Conservation (phyloP, 768 basidiomycete species). For the Serendipita sp. region DNA sequence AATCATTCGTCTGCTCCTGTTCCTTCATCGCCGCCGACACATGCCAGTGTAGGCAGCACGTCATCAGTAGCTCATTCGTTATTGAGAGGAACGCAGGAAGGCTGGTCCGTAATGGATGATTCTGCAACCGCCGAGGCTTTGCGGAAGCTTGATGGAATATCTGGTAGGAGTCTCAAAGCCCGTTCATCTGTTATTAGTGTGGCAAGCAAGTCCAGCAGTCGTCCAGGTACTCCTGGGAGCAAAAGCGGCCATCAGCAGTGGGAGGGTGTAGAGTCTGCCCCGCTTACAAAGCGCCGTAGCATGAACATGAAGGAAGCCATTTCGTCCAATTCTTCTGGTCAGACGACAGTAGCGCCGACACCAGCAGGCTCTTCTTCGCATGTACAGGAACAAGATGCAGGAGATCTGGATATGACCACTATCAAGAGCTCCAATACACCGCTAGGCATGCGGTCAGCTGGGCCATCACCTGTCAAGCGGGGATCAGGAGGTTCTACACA, state of each 20-base stretch:
- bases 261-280: slow-evolving; percentile 44
- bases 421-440: slow-evolving; percentile 1
- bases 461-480: slow-evolving; percentile 39
- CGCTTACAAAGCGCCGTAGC: slow-evolving; percentile 13
- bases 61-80: slow-evolving; percentile 59
- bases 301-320: slow-evolving; percentile 11
- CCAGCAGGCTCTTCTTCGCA: background rate
- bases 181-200: slow-evolving; percentile 60
- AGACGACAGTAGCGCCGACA: slow-evolving; percentile 5
- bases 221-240: slow-evolving; percentile 58
- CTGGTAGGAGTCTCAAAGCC: slow-evolving; percentile 57
- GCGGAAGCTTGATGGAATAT: slow-evolving; percentile 80
- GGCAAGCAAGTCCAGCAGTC: slow-evolving; percentile 39
- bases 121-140: slow-evolving; percentile 82
- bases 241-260: slow-evolving; percentile 47
- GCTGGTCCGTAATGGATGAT: slow-evolving; percentile 78
- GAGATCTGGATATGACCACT: background rate
- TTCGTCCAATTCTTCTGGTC: slow-evolving; percentile 11
- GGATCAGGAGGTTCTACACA: slow-evolving; percentile 82
- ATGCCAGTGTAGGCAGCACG: slow-evolving; percentile 19
- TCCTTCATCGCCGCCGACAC: slow-evolving; percentile 13
- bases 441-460: slow-evolving; percentile 10
- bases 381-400: slow-evolving; percentile 1
- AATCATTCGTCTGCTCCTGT: slow-evolving; percentile 7
- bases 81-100: slow-evolving; percentile 75